Conservation (phyloP, 805 yeast species). For the Pichia insulana region DNA sequence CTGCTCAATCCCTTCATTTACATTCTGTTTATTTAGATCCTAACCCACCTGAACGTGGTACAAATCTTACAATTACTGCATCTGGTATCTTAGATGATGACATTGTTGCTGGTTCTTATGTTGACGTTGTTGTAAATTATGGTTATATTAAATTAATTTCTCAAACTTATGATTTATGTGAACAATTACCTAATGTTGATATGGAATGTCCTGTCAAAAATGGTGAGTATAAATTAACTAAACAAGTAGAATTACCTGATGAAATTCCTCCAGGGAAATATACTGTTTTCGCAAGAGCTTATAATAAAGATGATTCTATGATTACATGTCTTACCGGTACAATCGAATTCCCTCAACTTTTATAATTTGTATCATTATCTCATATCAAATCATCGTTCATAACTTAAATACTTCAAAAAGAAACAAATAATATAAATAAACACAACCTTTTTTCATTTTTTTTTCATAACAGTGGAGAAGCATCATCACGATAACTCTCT, state of each 20-base stretch:
- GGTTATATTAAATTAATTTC: conserved; percentile 85
- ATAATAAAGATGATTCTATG: conserved; percentile 69
- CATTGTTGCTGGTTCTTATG: conserved; percentile 81
- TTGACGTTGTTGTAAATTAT: conserved; percentile 85
- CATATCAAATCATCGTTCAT: too few species aligned
- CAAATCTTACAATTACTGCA: conserved; percentile 71
- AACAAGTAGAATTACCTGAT: conserved; percentile 73
- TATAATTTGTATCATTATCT: too few species aligned
- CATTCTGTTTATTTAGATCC: conserved; percentile 57
- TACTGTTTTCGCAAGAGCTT: conserved; percentile 81
- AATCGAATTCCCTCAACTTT: conserved; percentile 41
- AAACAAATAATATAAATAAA: neutral
- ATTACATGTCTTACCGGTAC: conserved; percentile 79
- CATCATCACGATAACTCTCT: neutral
- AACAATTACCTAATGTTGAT: conserved; percentile 74
- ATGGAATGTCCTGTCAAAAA: conserved; percentile 71
- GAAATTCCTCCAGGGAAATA: conserved; percentile 96
- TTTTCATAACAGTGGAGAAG: neutral
- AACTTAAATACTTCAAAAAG: neutral
- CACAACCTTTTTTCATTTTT: neutral
- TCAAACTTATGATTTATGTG: conserved; percentile 91
- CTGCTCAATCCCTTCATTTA: conserved; percentile 56
- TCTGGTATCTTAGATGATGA: conserved; percentile 48
- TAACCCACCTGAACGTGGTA: conserved; percentile 86
- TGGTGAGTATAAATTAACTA: conserved; percentile 60